Conservation (phyloP, 192 early-diverging fungal genomes). For the Umbelopsis vinacea region DNA sequence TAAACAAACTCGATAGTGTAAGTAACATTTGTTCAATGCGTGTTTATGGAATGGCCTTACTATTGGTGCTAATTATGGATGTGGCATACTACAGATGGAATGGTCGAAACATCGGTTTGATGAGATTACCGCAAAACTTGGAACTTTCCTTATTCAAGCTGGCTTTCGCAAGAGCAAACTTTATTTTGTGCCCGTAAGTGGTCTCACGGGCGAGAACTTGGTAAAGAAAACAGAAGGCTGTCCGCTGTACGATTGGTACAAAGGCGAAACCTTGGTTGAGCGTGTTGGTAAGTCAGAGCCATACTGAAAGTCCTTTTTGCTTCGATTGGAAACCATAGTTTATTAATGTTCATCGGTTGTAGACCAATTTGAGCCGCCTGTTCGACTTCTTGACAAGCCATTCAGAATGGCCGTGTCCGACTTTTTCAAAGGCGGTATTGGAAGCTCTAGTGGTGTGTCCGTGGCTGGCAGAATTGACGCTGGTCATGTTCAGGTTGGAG, state of each 20-base stretch:
- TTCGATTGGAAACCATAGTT: slow-evolving; percentile 21
- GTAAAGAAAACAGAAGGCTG: slow-evolving; percentile 45
- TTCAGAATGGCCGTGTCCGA: slow-evolving; percentile 89
- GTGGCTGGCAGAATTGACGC: slow-evolving; percentile 87
- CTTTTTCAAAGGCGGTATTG: slow-evolving; percentile 88
- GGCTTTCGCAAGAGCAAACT: slow-evolving; percentile 81
- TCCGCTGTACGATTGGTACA: slow-evolving; percentile 73
- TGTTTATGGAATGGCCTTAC: not conserved
- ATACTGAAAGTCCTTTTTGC: not conserved
- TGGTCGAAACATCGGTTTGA: slow-evolving; percentile 84
- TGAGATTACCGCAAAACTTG: slow-evolving; percentile 73
- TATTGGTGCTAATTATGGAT: not conserved
- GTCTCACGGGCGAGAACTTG: slow-evolving; percentile 90
- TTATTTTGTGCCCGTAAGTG: slow-evolving; percentile 89
- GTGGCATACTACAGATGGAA: slow-evolving; percentile 48
- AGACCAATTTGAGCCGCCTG: slow-evolving; percentile 79
- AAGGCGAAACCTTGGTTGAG: slow-evolving; percentile 78
- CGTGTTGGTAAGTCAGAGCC: slow-evolving; percentile 56
- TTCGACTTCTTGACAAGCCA: slow-evolving; percentile 75
- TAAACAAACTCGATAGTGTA: slow-evolving; percentile 95
- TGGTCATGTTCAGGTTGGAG: slow-evolving; percentile 89
- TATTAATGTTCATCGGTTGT: slow-evolving; percentile 27
- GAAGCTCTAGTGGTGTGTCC: slow-evolving; percentile 73
- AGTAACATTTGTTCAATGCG: not conserved
- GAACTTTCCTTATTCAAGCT: slow-evolving; percentile 72